Conservation (phyloP, 306 rosid genomes). For the Acacia melanoxylon region DNA sequence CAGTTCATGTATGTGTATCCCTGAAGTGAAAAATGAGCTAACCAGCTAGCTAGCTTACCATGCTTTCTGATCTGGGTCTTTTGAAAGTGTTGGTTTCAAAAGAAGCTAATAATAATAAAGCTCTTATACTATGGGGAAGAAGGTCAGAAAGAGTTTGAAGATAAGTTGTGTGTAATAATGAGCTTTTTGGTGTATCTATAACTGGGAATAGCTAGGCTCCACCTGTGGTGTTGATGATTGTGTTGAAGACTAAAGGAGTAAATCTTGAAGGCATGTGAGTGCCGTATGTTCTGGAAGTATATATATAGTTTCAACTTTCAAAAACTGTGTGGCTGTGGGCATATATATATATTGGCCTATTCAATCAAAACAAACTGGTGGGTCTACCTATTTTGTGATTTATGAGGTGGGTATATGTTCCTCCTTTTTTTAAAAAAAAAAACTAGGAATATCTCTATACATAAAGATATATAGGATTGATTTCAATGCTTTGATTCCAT, state of each 20-base stretch:
- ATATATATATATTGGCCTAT: background rate
- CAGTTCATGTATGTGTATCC: background rate
- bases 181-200: background rate
- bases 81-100: background rate
- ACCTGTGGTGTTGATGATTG: slow-evolving; percentile 34
- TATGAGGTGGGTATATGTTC: background rate
- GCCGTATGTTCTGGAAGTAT: slow-evolving; percentile 28
- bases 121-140: background rate
- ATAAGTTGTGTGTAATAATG: background rate
- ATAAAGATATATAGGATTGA: background rate
- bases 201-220: slow-evolving; percentile 4
- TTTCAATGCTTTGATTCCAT: background rate
- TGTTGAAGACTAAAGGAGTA: background rate
- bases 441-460: background rate
- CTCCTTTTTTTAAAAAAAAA: background rate
- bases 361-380: background rate
- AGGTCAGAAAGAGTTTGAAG: slow-evolving; percentile 10
- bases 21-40: slow-evolving; percentile 9
- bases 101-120: background rate
- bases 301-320: background rate
- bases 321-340: slow-evolving; percentile 37
- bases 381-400: background rate
- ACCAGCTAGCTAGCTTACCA: slow-evolving; percentile 43
- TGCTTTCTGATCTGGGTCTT: slow-evolving; percentile 29
- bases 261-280: background rate